Percentiles rank a stretch among this genome's conserved stretches.
These are phyloP conservation scores for Chlorencoelia australis DNA, from an alignment of 2,329 filamentous ascomycete genomes.

Conservation along the genomic window DNA sequence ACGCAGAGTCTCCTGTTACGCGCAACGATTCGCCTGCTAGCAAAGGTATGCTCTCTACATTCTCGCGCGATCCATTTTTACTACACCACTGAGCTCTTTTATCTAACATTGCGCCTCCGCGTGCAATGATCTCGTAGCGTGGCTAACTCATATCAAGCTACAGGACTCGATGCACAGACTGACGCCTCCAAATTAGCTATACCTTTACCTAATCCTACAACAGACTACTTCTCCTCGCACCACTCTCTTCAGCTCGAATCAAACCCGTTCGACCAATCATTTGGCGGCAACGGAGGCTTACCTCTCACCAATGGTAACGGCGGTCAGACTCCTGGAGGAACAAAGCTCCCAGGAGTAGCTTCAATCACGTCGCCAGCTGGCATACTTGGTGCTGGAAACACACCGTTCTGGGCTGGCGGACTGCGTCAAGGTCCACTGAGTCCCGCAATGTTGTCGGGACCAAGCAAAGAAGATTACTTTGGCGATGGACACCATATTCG, in stretches of 20 bases:
- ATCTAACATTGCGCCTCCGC: not conserved
- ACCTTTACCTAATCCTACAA: slow-evolving; percentile 37
- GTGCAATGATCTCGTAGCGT: slow-evolving; percentile 33
- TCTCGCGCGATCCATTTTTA: no score
- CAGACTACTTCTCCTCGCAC: slow-evolving; percentile 59
- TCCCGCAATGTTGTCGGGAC: slow-evolving; percentile 93
- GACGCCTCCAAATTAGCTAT: slow-evolving; percentile 64
- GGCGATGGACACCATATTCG: slow-evolving; percentile 67
- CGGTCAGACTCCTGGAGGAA: slow-evolving; percentile 71
- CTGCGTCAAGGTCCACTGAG: slow-evolving; percentile 87
- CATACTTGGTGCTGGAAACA: slow-evolving; percentile 62
- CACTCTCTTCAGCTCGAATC: slow-evolving; percentile 61
- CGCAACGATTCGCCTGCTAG: not conserved
- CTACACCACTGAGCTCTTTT: no score
- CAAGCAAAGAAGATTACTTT: slow-evolving; percentile 72
- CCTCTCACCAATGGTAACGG: slow-evolving; percentile 40
- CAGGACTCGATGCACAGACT: slow-evolving; percentile 35
- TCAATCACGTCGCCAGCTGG: slow-evolving; percentile 84
- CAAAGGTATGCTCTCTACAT: not conserved
- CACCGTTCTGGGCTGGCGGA: slow-evolving; percentile 71
- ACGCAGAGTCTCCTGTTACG: no score
- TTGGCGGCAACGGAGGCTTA: slow-evolving; percentile 29
- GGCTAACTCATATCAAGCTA: slow-evolving; percentile 35
- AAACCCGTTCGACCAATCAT: slow-evolving; percentile 96
- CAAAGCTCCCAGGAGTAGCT: slow-evolving; percentile 79